Evolutionary conservation across 2,329 filamentous ascomycete genomes (phyloP), one percentile per base, ranked within the genome.

Genomic region (Dothidotthia symphoricarpi): DNA sequence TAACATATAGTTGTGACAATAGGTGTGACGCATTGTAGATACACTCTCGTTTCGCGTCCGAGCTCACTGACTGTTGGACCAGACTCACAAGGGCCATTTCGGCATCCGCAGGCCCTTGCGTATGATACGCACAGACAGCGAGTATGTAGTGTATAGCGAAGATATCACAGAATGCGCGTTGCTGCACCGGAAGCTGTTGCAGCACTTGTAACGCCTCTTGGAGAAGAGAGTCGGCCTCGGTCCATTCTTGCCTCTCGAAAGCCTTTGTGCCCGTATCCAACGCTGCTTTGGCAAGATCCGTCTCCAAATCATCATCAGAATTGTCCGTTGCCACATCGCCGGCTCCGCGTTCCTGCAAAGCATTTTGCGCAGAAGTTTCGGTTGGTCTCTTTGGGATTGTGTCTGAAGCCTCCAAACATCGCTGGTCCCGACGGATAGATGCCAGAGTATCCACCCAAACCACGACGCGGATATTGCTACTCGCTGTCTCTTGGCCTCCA

Each of bases 111-210:
- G 46, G 30, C 12, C 52, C 43, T 37, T 51, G 45, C 2, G 40
- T 54, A 22, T 61, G 39, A 39, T 54, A 61, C 16, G 55, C 37
- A 33, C 55, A 61, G 28, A 59, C 45, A 25, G 53, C 55, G 16
- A 62, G 49, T 34, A 48, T 54, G 32, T 55, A 62, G n/a, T 55
- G 47, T 11, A 62, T 34, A 40, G 39, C 42, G 34, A 52, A 59
- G 3, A 55, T 36, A 33, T 61, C 44, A 37, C 49, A 59, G 14
- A 56, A 53, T 24, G 30, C 28, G 5, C 52, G 48, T 31, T 46
- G 50, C 27, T 41, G 34, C 11, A 29, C 32, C 13, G 53, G 34
- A 25, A 61, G 44, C 28, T 51, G 44, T 15, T 55, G 49, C 15
- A 60, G 28, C 31, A 55, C 40, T 30, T 41, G 51, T 10, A 63